phyloP scores from a whole-genome alignment of 2,329 filamentous ascomycete genomes.

The Ilyonectria robusta region DNA sequence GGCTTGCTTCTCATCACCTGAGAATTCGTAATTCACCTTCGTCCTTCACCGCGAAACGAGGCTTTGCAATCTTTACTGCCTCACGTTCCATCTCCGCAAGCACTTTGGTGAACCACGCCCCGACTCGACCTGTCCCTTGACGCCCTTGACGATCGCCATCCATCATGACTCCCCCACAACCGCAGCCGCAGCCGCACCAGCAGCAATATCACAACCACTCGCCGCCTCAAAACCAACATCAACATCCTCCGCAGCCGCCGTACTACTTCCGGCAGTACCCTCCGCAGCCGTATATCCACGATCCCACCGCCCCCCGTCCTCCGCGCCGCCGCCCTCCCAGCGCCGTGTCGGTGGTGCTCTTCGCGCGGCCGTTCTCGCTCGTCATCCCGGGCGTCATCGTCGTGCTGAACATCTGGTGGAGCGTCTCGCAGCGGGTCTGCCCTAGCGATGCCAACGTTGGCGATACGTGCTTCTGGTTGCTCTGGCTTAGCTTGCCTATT shows the following conservation, averaged over 20 bases:
- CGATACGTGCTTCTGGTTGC: constrained; percentile 41
- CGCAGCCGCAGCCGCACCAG: background rate
- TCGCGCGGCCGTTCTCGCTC: constrained; percentile 40
- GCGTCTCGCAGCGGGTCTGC: constrained; percentile 39
- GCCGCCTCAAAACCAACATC: constrained; percentile 14
- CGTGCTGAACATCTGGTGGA: constrained; percentile 59
- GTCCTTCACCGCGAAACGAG: background rate
- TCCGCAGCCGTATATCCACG: constrained; percentile 22
- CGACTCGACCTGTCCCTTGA: background rate
- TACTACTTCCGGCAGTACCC: constrained; percentile 28
- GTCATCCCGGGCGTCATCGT: constrained; percentile 54
- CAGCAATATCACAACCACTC: background rate
- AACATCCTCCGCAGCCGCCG: constrained; percentile 21
- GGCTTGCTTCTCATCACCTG: constrained; percentile 1
- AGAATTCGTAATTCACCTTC: background rate
- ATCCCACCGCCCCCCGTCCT: background rate
- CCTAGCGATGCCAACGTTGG: constrained; percentile 29
- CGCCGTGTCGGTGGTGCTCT: constrained; percentile 27
- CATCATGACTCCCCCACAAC: background rate
- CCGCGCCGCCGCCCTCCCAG: constrained; percentile 20
- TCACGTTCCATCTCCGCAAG: background rate
- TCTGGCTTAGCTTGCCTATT: constrained; percentile 45
- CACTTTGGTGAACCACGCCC: background rate
- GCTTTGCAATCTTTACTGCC: background rate
- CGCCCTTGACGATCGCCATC: background rate